Conservation (phyloP, 192 early-diverging fungal species). For the Coemansia sp. region DNA sequence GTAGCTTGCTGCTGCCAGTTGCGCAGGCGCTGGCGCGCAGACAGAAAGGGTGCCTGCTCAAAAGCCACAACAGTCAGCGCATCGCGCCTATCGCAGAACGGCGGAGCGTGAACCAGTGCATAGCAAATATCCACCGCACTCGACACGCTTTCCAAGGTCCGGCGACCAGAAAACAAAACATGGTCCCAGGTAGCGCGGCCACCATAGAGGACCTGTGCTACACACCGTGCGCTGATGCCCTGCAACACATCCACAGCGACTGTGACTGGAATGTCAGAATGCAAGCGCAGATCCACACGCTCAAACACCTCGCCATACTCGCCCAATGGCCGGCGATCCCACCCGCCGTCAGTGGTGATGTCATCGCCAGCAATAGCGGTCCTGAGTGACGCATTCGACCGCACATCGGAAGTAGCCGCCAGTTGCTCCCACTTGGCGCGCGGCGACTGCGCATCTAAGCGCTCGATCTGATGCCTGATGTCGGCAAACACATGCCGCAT, state of each 20-base stretch:
- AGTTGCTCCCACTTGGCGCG: constrained; percentile 21
- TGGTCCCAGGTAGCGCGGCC: constrained; percentile 17
- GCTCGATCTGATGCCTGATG: constrained; percentile 29
- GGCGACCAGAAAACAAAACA: constrained; percentile 24
- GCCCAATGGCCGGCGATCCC: neutral
- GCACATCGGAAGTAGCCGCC: constrained; percentile 9
- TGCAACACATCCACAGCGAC: constrained; percentile 28
- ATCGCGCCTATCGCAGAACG: constrained; percentile 35
- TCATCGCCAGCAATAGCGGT: constrained; percentile 14
- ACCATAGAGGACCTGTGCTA: constrained; percentile 13
- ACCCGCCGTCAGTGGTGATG: neutral
- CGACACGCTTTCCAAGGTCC: constrained; percentile 22
- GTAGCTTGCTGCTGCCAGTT: constrained; percentile 22
- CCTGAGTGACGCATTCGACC: constrained; percentile 17
- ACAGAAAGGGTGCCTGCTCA: constrained; percentile 24
- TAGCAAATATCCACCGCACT: constrained; percentile 21
- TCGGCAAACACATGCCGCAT: constrained; percentile 28
- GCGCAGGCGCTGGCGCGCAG: constrained; percentile 34
- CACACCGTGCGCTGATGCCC: constrained; percentile 6
- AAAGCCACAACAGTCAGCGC: constrained; percentile 24
- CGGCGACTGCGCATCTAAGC: constrained; percentile 17
- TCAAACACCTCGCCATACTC: constrained; percentile 11
- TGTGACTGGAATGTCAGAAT: constrained; percentile 33
- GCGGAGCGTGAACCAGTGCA: constrained; percentile 19
- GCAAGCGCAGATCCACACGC: constrained; percentile 17